phyloP scores from a whole-genome alignment of 768 basidiomycete genomes.

The Kwoniella pini region DNA sequence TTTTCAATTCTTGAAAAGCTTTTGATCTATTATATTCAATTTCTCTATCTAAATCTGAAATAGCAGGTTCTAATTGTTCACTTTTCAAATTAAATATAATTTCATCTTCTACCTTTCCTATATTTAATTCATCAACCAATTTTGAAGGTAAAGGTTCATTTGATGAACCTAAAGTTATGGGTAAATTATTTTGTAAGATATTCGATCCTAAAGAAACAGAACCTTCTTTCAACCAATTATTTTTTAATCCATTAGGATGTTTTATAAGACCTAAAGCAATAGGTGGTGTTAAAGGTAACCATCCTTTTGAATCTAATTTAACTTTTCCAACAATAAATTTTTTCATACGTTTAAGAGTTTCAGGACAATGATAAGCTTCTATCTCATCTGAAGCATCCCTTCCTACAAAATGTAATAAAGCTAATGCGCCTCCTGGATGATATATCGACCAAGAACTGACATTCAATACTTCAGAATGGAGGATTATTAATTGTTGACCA shows the following conservation, averaged over 20 bases:
- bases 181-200: constrained; percentile 8
- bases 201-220: constrained; percentile 27
- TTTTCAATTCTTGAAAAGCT: constrained; percentile 79
- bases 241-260: constrained; percentile 40
- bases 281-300: constrained; percentile 72
- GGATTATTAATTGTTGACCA: constrained; percentile 76
- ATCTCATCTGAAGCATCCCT: constrained; percentile 94
- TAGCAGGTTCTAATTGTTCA: constrained; percentile 45
- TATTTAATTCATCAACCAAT: neutral
- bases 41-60: constrained; percentile 34
- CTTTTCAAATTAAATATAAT: constrained; percentile 26
- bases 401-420: constrained; percentile 91
- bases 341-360: constrained; percentile 61
- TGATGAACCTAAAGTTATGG: constrained; percentile 3
- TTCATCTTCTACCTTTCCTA: neutral
- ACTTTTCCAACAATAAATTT: constrained; percentile 73
- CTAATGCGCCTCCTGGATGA: constrained; percentile 86
- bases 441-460: constrained; percentile 67
- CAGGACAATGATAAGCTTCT: constrained; percentile 77
- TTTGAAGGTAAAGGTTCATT: neutral
- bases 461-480: constrained; percentile 61
- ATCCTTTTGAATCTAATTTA: constrained; percentile 51
- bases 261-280: constrained; percentile 68
- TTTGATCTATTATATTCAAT: constrained; percentile 47
- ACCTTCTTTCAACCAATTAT: constrained; percentile 50